Percentiles rank a stretch among this genome's conserved stretches.
Evolutionary conservation across 2,329 filamentous ascomycete species (phyloP).

Genomic region (Diaporthe citrichinensis): DNA sequence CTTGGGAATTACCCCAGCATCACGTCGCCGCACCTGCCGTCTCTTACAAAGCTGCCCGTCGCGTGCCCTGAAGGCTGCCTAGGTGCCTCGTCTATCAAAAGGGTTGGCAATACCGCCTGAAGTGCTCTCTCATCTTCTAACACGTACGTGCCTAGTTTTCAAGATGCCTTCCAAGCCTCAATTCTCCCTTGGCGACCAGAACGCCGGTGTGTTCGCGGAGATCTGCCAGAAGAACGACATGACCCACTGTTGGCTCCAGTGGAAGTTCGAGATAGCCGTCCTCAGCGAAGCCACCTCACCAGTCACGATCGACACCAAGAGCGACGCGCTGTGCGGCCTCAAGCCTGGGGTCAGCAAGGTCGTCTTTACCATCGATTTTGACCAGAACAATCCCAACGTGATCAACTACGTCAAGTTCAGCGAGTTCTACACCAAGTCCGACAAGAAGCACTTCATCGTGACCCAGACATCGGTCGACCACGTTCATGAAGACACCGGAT

Average conservation of each 20-base stretch:
- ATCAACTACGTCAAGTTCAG: constrained; percentile 35
- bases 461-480: constrained; percentile 39
- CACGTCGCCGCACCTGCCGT: background rate
- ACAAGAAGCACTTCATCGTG: constrained; percentile 28
- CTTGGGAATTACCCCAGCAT: background rate
- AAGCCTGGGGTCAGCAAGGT: constrained; percentile 22
- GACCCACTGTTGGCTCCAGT: constrained; percentile 29
- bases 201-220: constrained; percentile 12
- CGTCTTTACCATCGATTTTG: constrained; percentile 32
- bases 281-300: background rate
- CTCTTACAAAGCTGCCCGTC: background rate
- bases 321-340: background rate
- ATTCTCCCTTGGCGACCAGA: constrained; percentile 25
- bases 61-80: background rate
- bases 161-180: constrained; percentile 7
- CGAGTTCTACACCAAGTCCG: constrained; percentile 11
- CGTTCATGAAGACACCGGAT: constrained; percentile 14
- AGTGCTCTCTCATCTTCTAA: background rate
- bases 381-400: constrained; percentile 18
- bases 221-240: constrained; percentile 30
- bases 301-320: constrained; percentile 7
- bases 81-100: too few relatives aligned
- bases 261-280: constrained; percentile 35
- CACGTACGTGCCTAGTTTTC: background rate
- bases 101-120: background rate